A percentile compares a stretch with the other conserved stretches of the same genome.
phyloP scores from a whole-genome alignment of 306 rosid genomes.

The Chamaecrista fasciculata region DNA sequence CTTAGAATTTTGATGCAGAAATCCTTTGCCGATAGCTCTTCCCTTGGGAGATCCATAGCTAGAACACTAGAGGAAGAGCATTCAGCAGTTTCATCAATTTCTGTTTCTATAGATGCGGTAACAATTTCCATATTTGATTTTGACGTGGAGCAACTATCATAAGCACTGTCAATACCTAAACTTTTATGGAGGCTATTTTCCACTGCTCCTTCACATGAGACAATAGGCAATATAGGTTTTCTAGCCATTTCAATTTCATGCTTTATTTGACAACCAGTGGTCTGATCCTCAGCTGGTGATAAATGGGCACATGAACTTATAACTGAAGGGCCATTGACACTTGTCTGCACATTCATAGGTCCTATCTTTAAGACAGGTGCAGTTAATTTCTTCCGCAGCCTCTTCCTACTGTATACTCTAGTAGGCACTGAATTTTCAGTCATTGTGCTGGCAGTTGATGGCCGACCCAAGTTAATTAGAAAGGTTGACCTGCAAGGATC shows the following conservation, averaged over 20 bases:
- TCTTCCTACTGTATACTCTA: conserved; percentile 72
- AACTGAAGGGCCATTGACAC: conserved; percentile 49
- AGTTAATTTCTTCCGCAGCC: conserved; percentile 39
- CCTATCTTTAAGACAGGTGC: conserved; percentile 32
- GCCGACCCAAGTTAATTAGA: conserved; percentile 41
- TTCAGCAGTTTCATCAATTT: conserved; percentile 69
- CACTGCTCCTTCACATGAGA: conserved; percentile 37
- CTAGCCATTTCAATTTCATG: conserved; percentile 39
- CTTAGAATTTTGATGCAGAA: conserved; percentile 68
- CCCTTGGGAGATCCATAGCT: conserved; percentile 47
- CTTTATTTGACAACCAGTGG: conserved; percentile 39
- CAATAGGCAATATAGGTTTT: conserved; percentile 29
- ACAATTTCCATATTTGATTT: conserved; percentile 68
- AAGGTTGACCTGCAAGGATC: conserved; percentile 43
- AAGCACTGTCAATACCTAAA: conserved; percentile 59
- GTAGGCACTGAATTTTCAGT: conserved; percentile 43
- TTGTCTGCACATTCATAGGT: conserved; percentile 32
- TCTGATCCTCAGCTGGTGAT: conserved; percentile 47
- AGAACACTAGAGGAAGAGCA: conserved; percentile 78
- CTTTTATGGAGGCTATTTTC: conserved; percentile 39
- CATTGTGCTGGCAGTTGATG: conserved; percentile 54
- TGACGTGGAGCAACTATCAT: conserved; percentile 91
- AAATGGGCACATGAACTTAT: conserved; percentile 47
- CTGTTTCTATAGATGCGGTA: conserved; percentile 51
- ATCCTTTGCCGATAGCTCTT: conserved; percentile 64